Conservation (phyloP, 805 yeast genomes). For the Ogataea populi-albae region DNA sequence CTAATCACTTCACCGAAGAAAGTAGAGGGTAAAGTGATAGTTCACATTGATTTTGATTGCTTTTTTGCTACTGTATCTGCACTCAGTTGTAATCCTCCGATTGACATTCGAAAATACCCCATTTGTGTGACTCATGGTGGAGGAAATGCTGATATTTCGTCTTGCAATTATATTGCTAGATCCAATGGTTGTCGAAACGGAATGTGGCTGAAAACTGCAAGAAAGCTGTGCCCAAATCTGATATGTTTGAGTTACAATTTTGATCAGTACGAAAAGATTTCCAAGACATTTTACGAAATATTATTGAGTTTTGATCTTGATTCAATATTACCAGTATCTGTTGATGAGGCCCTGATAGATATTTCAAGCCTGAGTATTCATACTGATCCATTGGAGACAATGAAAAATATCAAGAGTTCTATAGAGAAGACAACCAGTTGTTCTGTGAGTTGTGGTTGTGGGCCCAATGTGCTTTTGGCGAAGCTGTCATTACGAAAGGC, state of each 20-base stretch:
- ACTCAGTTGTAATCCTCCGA: constrained; percentile 44
- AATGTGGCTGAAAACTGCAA: constrained; percentile 80
- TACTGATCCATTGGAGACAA: constrained; percentile 25
- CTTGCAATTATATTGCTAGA: constrained; percentile 89
- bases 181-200: constrained; percentile 79
- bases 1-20: neutral
- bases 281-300: constrained; percentile 61
- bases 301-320: constrained; percentile 44
- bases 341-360: constrained; percentile 89
- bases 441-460: constrained; percentile 77
- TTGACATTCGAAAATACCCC: constrained; percentile 48
- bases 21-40: constrained; percentile 49
- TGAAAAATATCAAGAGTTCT: constrained; percentile 37
- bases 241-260: constrained; percentile 70
- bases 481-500: constrained; percentile 70
- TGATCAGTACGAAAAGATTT: constrained; percentile 62
- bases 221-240: constrained; percentile 56
- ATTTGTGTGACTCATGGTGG: constrained; percentile 66
- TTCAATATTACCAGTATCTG: constrained; percentile 76
- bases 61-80: constrained; percentile 89
- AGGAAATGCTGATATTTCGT: constrained; percentile 73
- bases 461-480: constrained; percentile 70
- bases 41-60: constrained; percentile 92
- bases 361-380: constrained; percentile 33
- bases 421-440: constrained; percentile 52